Base-by-base conservation (phyloP, 2,329 filamentous ascomycete species). In the Aspergillaceae sp. region DNA sequence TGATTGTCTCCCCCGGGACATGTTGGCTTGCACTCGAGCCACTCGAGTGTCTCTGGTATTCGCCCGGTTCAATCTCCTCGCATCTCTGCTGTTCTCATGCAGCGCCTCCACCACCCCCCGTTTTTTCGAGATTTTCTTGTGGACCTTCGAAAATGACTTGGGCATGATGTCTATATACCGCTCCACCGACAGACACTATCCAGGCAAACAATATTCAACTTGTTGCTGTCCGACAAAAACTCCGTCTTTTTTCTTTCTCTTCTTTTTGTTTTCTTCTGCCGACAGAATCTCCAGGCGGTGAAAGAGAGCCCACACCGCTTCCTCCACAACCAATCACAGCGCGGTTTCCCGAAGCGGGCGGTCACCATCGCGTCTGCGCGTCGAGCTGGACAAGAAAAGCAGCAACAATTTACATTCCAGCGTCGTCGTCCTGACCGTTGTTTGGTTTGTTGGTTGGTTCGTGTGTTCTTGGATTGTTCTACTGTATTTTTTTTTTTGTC, bases 61-160 rank as follows among this genome's bases (percentile, higher is more conserved):
- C 19, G 92, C 92, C 58, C 83, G 79, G 64, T 88, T 84, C 52
- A 97, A 73, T 43, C 87, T 80, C 60, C 84, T 80, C 3, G 89
- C 86, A 72, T 97, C 87, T 55, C 92, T 78, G 50, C 89, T 95
- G 64, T 88, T 88, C 67, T 89, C 85, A 62, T 97, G 91, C 26
- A 97, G 76, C 8, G 84, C 77, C 29, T 83, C 82, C 41, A 87
- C 77, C 35, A 82, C 80, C 19, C 82, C 81, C 55, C 85, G 82
- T 77, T 96, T 96, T 73, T 94, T 95, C 32, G 82, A 74, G 53
- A 97, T 91, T 53, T 88, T 82, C 72, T 97, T 97, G 52, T 86
- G 80, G 19, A 92, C 86, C 65, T 96, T 97, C 52, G 80, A 73
- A 5, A 96, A 71, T 40, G 83, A 80, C 62, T 82, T 84, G 9